These are phyloP conservation scores for Penicillium cinerascens DNA, from an alignment of 495 filamentous ascomycete genomes.

Conservation along the genomic window DNA sequence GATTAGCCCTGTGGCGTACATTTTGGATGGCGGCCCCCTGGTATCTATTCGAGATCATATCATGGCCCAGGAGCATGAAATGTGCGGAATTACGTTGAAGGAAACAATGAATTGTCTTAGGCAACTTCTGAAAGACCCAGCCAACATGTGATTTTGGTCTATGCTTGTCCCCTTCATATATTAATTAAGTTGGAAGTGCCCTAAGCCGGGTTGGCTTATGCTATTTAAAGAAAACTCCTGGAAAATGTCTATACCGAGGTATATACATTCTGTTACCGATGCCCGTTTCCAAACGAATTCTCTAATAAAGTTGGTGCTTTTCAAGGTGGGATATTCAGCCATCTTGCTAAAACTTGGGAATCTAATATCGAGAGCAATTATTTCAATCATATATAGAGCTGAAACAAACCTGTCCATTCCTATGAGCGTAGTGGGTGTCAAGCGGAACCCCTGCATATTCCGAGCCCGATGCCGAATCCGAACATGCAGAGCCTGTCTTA, in stretches of 20 bases:
- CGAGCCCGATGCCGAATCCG: slow-evolving; percentile 21
- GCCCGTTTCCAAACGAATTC: background rate
- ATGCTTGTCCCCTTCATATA: background rate
- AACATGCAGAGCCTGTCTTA: background rate
- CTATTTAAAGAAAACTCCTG: too few relatives aligned
- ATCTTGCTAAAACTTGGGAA: background rate
- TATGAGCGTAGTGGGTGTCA: background rate
- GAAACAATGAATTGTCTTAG: slow-evolving; percentile 18
- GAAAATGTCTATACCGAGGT: too few relatives aligned
- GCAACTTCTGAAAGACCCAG: slow-evolving; percentile 11
- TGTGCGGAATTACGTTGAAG: slow-evolving; percentile 8
- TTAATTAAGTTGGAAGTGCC: background rate
- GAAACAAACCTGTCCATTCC: background rate
- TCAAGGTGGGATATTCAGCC: too few relatives aligned
- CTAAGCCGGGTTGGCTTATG: too few relatives aligned
- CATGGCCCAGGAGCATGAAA: slow-evolving; percentile 9
- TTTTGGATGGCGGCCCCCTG: background rate
- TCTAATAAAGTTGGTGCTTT: background rate
- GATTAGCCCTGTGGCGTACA: background rate
- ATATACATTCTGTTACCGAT: too few relatives aligned
- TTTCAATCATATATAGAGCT: background rate
- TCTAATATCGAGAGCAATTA: background rate
- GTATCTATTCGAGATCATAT: slow-evolving; percentile 13
- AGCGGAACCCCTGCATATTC: background rate
- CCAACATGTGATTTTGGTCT: slow-evolving; percentile 2